Evolutionary conservation across 768 basidiomycete species (phyloP), one percentile per base, ranked within the genome.

Genomic region (Tricholoma furcatifolium): DNA sequence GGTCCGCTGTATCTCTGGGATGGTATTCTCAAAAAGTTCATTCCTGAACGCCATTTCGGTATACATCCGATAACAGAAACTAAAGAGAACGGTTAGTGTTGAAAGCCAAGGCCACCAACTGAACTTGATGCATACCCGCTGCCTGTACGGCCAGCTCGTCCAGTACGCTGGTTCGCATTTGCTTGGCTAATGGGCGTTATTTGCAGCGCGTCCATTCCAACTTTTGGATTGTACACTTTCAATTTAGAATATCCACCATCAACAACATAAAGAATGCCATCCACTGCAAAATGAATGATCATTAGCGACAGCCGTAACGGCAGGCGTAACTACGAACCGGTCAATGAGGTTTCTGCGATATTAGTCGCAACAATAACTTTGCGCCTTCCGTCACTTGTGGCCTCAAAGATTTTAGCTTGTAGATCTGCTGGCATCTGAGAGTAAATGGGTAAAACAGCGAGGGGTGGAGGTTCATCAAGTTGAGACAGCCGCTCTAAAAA

Each of bases 401-500:
- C 85, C 53, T 94, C 89, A 62, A 98, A 98, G 55, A 99, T 99
- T 68, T 93, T 96, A 20, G 97, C 96, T 67, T 99, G 97, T 34
- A 99, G 73, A 73, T 98, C 97, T 6, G 97, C 97, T 9, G 97
- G 97, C 97, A 98, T 98, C 66, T 98, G 96, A 3, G 97, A 98
- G 70, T 99, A 98, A 57, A 98, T 99, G 6, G 97, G 97, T 27
- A 99, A 75, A n/a, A 98, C 85, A 1, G 94, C 87, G 21, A 98
- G 73, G 2, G 88, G 83, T 0, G 90, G 75, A 10, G 93, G 91
- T 11, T 98, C 93, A 63, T 96, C 88, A n/a, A 98, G 76, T 62
- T 98, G 94, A 2, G 81, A 79, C 35, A 98, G 74, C 24, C 97
- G 92, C 70, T 99, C 97, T 96, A 63, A 21, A 38, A 47, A 21